These are phyloP conservation scores for Rhodamnia argentea DNA, from an alignment of 345 rosid species.

Conservation along the genomic window DNA sequence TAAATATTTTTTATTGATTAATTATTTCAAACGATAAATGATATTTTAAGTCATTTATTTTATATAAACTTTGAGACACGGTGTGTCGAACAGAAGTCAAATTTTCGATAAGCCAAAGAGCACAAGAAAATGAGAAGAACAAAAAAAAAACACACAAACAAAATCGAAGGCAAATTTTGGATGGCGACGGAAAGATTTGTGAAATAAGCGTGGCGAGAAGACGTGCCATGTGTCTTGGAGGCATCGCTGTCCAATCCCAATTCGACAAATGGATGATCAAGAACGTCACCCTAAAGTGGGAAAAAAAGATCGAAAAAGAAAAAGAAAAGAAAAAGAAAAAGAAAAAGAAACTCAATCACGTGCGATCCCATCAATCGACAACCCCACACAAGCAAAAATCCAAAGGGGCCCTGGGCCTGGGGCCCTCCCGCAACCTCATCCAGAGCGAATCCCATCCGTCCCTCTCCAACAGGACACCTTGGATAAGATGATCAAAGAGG, in stretches of 20 bases:
- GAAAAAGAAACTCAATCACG: neutral
- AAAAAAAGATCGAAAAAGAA: neutral
- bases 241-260: neutral
- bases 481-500: conserved; percentile 5
- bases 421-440: neutral
- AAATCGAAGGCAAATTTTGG: neutral
- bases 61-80: neutral
- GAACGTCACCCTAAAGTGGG: neutral
- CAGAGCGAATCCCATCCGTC: conserved; percentile 8
- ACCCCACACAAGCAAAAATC: neutral
- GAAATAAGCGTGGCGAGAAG: neutral
- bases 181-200: neutral
- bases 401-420: neutral
- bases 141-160: neutral
- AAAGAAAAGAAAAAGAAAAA: too few relatives aligned
- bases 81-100: neutral
- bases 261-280: neutral
- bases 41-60: neutral
- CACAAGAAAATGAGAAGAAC: neutral
- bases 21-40: too few relatives aligned
- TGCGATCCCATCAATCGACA: neutral
- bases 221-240: neutral
- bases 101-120: neutral
- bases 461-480: neutral
- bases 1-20: too few relatives aligned